These are phyloP conservation scores for Trichophyton schoenleinii DNA, from an alignment of 2,329 filamentous ascomycete species.

Conservation along the genomic window DNA sequence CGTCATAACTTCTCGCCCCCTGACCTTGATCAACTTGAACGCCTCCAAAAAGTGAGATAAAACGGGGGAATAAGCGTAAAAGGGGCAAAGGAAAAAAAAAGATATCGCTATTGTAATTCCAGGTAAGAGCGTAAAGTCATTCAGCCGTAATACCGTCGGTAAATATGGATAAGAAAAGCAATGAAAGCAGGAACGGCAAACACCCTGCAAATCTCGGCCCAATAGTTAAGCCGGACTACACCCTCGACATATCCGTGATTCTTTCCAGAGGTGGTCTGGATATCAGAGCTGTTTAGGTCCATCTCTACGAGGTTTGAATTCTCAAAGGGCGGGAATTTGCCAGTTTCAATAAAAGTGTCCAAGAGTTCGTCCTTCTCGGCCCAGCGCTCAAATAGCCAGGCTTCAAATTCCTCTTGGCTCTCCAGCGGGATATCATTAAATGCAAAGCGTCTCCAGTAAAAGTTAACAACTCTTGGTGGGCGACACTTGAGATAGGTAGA, in stretches of 20 bases:
- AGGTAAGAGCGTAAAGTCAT: not conserved
- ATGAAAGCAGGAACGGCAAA: constrained; percentile 20
- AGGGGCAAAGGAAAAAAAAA: too few relatives aligned
- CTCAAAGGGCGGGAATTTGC: constrained; percentile 60
- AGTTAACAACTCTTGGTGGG: constrained; percentile 88
- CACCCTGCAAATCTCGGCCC: constrained; percentile 25
- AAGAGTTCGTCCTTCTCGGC: constrained; percentile 82
- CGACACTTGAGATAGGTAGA: constrained; percentile 82
- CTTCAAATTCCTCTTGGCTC: constrained; percentile 60
- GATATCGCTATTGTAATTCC: not conserved
- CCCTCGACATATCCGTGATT: constrained; percentile 22
- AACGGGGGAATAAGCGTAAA: not conserved
- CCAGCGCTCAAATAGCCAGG: constrained; percentile 79
- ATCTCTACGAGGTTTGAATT: constrained; percentile 38
- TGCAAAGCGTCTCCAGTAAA: constrained; percentile 84
- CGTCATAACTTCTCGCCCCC: not conserved
- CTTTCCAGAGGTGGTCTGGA: constrained; percentile 17
- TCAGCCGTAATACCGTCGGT: not conserved
- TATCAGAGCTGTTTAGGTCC: constrained; percentile 22
- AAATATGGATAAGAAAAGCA: constrained; percentile 13
- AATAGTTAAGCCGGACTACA: constrained; percentile 25
- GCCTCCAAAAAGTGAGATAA: not conserved
- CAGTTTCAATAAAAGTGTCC: constrained; percentile 66
- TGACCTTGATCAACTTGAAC: not conserved
- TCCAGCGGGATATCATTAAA: constrained; percentile 70